Conservation (phyloP, 2,329 filamentous ascomycete species). For the Fonsecaea pedrosoi region DNA sequence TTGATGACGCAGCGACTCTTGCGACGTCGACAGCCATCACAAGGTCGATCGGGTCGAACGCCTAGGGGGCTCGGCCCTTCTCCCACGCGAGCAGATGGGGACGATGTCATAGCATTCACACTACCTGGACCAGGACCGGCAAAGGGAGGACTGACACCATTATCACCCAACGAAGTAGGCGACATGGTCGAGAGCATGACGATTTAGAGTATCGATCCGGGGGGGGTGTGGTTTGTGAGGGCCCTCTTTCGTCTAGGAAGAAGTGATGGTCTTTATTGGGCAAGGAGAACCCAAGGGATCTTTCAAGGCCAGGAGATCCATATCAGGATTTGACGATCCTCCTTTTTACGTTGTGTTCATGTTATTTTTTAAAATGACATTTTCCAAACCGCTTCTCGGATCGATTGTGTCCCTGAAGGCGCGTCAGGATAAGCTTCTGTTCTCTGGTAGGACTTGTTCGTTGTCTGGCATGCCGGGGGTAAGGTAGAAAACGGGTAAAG, state of each 20-base stretch:
- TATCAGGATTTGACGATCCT: slow-evolving; percentile 10
- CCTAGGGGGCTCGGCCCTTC: slow-evolving; percentile 19
- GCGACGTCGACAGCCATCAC: slow-evolving; percentile 39
- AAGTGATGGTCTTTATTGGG: slow-evolving; percentile 29
- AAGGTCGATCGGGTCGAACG: slow-evolving; percentile 34
- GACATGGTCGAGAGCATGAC: slow-evolving; percentile 35
- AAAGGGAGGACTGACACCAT: slow-evolving; percentile 8
- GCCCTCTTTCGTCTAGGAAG: slow-evolving; percentile 2
- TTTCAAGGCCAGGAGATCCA: background rate
- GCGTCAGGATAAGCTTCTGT: slow-evolving; percentile 31
- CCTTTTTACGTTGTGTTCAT: slow-evolving; percentile 8
- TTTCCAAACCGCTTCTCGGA: background rate
- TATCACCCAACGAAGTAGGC: slow-evolving; percentile 23
- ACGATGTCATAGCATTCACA: slow-evolving; percentile 28
- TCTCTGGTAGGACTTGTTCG: slow-evolving; percentile 18
- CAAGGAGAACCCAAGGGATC: background rate
- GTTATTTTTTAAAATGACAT: slow-evolving; percentile 13
- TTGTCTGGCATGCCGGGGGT: slow-evolving; percentile 9
- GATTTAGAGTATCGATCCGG: slow-evolving; percentile 13
- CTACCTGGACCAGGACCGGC: slow-evolving; percentile 16
- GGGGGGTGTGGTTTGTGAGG: background rate
- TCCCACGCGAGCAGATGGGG: slow-evolving; percentile 22
- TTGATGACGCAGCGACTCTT: slow-evolving; percentile 40
- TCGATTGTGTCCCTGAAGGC: slow-evolving; percentile 16
- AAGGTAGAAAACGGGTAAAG: slow-evolving; percentile 18